Percentiles rank a stretch among this genome's conserved stretches.
Conservation (phyloP, 352 stramenopile species). For the Lagenidium sp. region DNA sequence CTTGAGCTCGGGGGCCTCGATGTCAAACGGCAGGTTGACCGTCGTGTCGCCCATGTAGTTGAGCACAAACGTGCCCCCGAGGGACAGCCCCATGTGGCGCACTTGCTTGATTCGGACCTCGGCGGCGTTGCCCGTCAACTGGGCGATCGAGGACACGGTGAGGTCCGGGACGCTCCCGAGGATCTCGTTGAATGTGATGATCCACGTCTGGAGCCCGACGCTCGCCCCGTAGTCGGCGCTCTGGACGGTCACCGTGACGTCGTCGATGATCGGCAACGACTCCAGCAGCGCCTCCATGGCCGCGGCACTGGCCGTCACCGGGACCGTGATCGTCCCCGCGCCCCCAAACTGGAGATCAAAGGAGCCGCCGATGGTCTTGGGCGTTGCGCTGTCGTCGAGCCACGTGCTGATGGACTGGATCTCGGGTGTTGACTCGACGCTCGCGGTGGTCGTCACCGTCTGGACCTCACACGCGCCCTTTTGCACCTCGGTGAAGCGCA, state of each 20-base stretch:
- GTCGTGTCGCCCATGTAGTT: conserved; percentile 90
- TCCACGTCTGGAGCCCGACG: conserved; percentile 50
- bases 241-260: conserved; percentile 51
- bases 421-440: conserved; percentile 85
- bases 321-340: conserved; percentile 29
- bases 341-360: conserved; percentile 64
- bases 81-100: conserved; percentile 58
- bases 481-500: conserved; percentile 54
- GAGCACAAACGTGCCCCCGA: conserved; percentile 91
- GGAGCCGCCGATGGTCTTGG: conserved; percentile 32
- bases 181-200: conserved; percentile 91
- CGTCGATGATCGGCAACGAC: conserved; percentile 61
- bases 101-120: conserved; percentile 62
- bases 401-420: conserved; percentile 84
- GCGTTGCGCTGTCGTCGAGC: conserved; percentile 29
- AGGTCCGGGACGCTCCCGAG: conserved; percentile 86
- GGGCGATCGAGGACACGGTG: conserved; percentile 35
- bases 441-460: conserved; percentile 87
- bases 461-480: conserved; percentile 93
- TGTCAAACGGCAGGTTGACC: conserved; percentile 87
- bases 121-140: conserved; percentile 48
- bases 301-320: conserved; percentile 18
- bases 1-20: conserved; percentile 82
- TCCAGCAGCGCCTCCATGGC: conserved; percentile 64
- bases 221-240: conserved; percentile 36